A percentile compares a stretch with the other conserved stretches of the same genome.
These are phyloP conservation scores for Excoecaria agallocha DNA, from an alignment of 345 rosid species.

Conservation along the genomic window DNA sequence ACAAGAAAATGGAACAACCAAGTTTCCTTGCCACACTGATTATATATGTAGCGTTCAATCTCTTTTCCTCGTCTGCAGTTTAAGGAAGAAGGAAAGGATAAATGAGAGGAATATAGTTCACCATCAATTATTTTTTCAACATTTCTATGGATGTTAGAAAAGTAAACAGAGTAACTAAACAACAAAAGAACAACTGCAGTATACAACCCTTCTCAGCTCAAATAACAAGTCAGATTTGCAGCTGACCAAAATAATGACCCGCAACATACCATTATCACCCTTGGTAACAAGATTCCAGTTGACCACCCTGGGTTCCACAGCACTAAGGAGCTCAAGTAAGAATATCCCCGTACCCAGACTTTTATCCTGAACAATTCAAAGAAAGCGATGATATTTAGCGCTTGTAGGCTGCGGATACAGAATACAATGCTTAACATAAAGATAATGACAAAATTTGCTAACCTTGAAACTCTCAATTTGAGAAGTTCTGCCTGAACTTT, in stretches of 20 bases:
- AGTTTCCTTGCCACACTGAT: constrained; percentile 93
- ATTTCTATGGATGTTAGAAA: neutral
- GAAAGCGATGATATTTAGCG: neutral
- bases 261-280: constrained; percentile 74
- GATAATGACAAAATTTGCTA: constrained; percentile 11
- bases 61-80: constrained; percentile 72
- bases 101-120: neutral
- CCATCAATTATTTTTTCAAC: neutral
- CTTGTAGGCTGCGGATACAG: neutral
- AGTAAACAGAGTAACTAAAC: neutral
- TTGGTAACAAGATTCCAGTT: constrained; percentile 95
- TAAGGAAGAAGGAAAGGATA: neutral
- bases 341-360: constrained; percentile 68
- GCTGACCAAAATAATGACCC: neutral
- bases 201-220: neutral
- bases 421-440: neutral
- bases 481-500: constrained; percentile 54
- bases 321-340: constrained; percentile 85
- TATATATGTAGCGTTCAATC: constrained; percentile 90
- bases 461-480: constrained; percentile 83
- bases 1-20: constrained; percentile 92
- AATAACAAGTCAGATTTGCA: neutral
- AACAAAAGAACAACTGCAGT: neutral
- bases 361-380: constrained; percentile 58
- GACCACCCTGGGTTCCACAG: constrained; percentile 92